Percentiles rank a stretch among this genome's conserved stretches.
Evolutionary conservation across 192 early-diverging fungal species (phyloP).

Genomic region (Funneliformis geosporum): DNA sequence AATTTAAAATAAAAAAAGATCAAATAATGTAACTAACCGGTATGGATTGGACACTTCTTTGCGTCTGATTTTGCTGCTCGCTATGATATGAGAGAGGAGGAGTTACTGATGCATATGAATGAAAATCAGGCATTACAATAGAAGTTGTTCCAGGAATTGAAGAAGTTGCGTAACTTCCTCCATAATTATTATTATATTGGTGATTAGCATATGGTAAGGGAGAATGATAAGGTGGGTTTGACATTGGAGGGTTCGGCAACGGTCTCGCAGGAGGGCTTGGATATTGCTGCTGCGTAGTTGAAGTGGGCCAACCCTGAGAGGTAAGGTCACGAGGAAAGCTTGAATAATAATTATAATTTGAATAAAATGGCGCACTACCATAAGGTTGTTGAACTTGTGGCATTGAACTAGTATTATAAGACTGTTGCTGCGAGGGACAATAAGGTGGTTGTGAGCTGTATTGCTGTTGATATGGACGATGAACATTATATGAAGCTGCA

Average conservation of each 20-base stretch:
- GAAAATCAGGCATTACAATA: constrained; percentile 13
- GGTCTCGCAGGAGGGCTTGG: neutral
- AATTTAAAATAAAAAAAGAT: neutral
- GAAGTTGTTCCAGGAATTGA: neutral
- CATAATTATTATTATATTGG: neutral
- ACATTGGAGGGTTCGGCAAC: neutral
- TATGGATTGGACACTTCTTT: neutral
- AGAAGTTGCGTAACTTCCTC: neutral
- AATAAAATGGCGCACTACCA: neutral
- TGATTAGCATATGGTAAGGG: neutral
- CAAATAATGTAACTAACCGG: neutral
- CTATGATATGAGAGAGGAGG: neutral
- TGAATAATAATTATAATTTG: constrained; percentile 19
- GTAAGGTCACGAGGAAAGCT: constrained; percentile 19
- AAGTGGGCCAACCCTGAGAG: constrained; percentile 15
- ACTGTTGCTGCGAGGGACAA: neutral
- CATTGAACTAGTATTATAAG: neutral
- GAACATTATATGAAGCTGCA: neutral
- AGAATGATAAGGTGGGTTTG: neutral
- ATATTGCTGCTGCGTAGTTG: neutral
- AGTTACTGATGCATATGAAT: neutral
- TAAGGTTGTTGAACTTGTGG: neutral
- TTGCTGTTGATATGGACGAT: neutral
- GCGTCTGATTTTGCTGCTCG: neutral
- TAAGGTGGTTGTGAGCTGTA: neutral